Percentiles rank a stretch among this genome's conserved stretches.
phyloP scores from a whole-genome alignment of 1,284 basidiomycete genomes.

The Coniferiporia sulphurascens region DNA sequence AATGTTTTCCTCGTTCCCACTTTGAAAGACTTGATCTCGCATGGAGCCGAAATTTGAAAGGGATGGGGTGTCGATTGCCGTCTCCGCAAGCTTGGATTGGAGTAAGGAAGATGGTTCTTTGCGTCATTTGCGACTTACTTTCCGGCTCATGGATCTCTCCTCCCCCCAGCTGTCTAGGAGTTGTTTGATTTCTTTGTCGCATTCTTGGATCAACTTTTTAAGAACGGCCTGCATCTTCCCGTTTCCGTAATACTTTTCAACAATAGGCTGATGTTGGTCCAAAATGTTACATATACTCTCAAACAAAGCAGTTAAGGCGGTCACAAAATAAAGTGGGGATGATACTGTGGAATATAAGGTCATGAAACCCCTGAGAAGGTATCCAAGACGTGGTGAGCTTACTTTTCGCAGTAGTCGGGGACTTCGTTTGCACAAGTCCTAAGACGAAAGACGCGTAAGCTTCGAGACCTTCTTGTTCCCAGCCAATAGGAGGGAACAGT shows the following conservation, averaged over 20 bases:
- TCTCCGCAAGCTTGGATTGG: conserved; percentile 29
- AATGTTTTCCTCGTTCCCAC: conserved; percentile 52
- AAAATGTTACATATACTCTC: conserved; percentile 95
- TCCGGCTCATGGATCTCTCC: conserved; percentile 71
- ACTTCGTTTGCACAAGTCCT: conserved; percentile 78
- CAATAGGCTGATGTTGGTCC: conserved; percentile 95
- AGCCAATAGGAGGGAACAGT: conserved; percentile 91
- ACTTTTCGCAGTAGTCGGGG: conserved; percentile 80
- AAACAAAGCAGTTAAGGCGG: conserved; percentile 83
- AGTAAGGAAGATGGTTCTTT: neutral
- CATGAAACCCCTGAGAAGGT: conserved; percentile 14
- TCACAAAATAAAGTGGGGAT: conserved; percentile 85
- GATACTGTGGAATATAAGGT: conserved; percentile 51
- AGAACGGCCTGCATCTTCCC: conserved; percentile 86
- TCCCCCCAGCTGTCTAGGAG: conserved; percentile 88
- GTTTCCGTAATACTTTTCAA: conserved; percentile 93
- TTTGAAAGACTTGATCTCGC: conserved; percentile 35
- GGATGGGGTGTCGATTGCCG: conserved; percentile 20
- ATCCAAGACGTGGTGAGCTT: conserved; percentile 22
- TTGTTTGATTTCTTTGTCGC: conserved; percentile 76
- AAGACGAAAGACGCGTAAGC: conserved; percentile 93
- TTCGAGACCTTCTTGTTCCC: conserved; percentile 88
- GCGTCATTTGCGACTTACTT: conserved; percentile 37
- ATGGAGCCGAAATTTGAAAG: conserved; percentile 21
- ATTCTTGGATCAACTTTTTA: conserved; percentile 75